Conservation (phyloP, 2,329 filamentous ascomycete species). For the Sporothrix humicola region DNA sequence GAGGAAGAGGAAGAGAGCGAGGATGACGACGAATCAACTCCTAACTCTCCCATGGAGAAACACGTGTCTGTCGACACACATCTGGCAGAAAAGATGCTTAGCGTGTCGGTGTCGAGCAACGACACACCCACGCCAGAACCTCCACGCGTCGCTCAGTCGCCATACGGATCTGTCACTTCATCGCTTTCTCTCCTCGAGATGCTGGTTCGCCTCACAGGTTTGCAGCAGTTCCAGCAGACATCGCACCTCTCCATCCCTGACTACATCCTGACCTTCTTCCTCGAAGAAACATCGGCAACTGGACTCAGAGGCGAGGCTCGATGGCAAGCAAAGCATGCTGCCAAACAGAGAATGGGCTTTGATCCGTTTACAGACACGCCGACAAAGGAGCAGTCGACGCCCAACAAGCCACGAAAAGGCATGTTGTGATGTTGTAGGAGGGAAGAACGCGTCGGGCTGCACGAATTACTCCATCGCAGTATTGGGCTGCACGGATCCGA, state of each 20-base stretch:
- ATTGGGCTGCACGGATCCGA: conserved; percentile 11
- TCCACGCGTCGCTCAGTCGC: conserved; percentile 51
- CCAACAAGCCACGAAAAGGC: neutral
- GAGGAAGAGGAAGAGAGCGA: conserved; percentile 30
- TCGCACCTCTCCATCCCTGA: conserved; percentile 90
- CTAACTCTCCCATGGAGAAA: neutral
- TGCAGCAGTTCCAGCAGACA: conserved; percentile 90
- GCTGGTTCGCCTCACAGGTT: conserved; percentile 79
- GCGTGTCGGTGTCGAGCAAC: conserved; percentile 45
- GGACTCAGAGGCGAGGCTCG: conserved; percentile 55
- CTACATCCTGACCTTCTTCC: conserved; percentile 86
- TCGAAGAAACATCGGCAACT: conserved; percentile 65
- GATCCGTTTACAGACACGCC: conserved; percentile 60
- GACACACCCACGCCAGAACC: conserved; percentile 33
- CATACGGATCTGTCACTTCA: conserved; percentile 58
- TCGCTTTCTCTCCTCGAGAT: conserved; percentile 83
- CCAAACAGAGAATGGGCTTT: conserved; percentile 59
- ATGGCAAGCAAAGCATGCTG: conserved; percentile 53
- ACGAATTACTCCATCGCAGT: neutral
- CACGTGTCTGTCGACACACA: conserved; percentile 46
- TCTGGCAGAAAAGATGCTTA: conserved; percentile 51
- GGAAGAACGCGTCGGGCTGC: conserved; percentile 27
- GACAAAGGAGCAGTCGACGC: conserved; percentile 33
- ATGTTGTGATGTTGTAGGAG: neutral
- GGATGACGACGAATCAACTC: neutral